Evolutionary conservation across 306 rosid species (phyloP).

Genomic region (cucumber (Cucumis sativus)): Cucumber_9930_V3 NC_026655.2:5736501-5737000

Average conservation of each 20-base stretch:
- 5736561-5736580: conserved; percentile 10
- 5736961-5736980: not conserved
- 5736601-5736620: conserved; percentile 57
- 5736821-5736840: not conserved
- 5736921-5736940: not conserved
- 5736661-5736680: conserved; percentile 66
- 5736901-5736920: not conserved
- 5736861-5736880: not conserved
- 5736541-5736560: conserved; percentile 25
- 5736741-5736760: not conserved
- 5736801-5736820: not conserved
- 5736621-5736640: conserved; percentile 92
- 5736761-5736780: not conserved
- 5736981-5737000: not conserved
- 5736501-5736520: conserved; percentile 64
- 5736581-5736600: conserved; percentile 5
- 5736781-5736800: not conserved
- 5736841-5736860: not conserved
- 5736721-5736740: conserved; percentile 39
- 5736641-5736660: conserved; percentile 79
- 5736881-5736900: not conserved
- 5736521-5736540: conserved; percentile 65
- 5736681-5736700: conserved; percentile 40
- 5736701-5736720: conserved; percentile 84
- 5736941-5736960: not conserved